Evolutionary conservation across 2,329 filamentous ascomycete species (phyloP).

Genomic region (Verticillium longisporum): DNA sequence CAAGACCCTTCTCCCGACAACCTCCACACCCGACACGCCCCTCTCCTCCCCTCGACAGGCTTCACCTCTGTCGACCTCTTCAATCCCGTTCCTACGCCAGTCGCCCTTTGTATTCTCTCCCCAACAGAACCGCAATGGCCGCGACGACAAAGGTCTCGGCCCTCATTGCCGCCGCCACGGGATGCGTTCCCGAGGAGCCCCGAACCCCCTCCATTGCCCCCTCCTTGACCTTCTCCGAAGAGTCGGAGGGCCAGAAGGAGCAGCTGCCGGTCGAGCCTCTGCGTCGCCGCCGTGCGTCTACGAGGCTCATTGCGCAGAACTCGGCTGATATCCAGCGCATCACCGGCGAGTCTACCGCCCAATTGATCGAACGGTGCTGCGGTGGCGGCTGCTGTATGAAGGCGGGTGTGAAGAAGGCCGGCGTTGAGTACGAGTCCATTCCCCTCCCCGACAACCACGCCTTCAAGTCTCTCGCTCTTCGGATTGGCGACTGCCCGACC

Average conservation of each 20-base stretch:
- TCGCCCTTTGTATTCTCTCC: background rate
- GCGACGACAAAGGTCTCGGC: constrained; percentile 27
- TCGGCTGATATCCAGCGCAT: constrained; percentile 56
- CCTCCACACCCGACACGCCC: background rate
- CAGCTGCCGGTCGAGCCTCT: constrained; percentile 33
- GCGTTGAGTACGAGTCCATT: constrained; percentile 45
- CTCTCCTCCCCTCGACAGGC: background rate
- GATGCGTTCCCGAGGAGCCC: constrained; percentile 38
- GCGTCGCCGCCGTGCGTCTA: constrained; percentile 59
- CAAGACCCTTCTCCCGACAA: background rate
- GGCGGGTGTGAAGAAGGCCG: constrained; percentile 32
- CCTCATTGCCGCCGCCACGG: constrained; percentile 29
- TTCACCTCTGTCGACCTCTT: background rate
- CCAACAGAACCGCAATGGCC: constrained; percentile 17
- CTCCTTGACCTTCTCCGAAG: constrained; percentile 56
- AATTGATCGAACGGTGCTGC: constrained; percentile 56
- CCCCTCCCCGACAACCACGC: constrained; percentile 73
- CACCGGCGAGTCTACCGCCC: constrained; percentile 56
- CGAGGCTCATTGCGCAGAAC: constrained; percentile 58
- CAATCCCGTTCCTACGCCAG: background rate
- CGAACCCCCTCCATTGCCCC: constrained; percentile 46
- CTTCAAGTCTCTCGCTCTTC: constrained; percentile 71
- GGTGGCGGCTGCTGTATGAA: constrained; percentile 58
- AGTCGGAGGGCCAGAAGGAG: constrained; percentile 53
- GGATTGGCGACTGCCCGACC: constrained; percentile 68